Base-by-base conservation (phyloP, 768 basidiomycete genomes). In the Daedaleopsis sinensis region DNA sequence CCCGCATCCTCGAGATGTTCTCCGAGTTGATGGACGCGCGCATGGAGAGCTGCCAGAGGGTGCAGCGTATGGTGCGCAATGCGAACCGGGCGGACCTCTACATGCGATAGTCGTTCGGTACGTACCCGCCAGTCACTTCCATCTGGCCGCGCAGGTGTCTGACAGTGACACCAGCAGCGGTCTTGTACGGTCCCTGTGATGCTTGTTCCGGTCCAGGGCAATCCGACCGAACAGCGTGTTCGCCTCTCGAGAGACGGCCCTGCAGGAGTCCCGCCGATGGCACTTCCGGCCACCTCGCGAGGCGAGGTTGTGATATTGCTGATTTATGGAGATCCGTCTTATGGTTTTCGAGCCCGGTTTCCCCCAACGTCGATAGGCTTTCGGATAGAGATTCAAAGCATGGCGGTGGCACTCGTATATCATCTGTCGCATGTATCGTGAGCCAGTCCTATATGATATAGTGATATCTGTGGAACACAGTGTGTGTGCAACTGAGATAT, bases 31-130 rank as follows among this genome's bases (percentile, higher is more conserved):
- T 90, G 78, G 86, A 89, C 67, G 79, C 84, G 2, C 81, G 90
- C 57, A 85, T 91, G 82, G 89, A 90, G 72, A 90, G 87, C 68
- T 91, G 90, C 71, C 81, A 87, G 64, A 79, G 88, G 37, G 78
- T 89, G 55, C 83, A 83, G 63, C 80, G 80, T 50, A 77, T 91
- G 63, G 81, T 89, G 42, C 74, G 64, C 58, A 62, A 62, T 44
- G 56, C 67, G 55, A 44, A 61, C 63, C 54, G 61, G 19, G 56
- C 59, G 11, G 61, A 59, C 58, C 58, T 64, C 23, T 59, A 59
- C 62, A 64, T 64, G 62, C 62, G 62, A 13, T 64, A 64, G 58
- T n/a, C 47, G 6, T 32, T 27, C 36, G 57, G 62, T 64, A 57
- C 32, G 62, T 59, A 27, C 58, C 58, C 52, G 42, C 35, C 42